Percentiles rank a stretch among this genome's conserved stretches.
These are phyloP conservation scores for Mycena crocata DNA, from an alignment of 768 basidiomycete genomes.

Conservation along the genomic window DNA sequence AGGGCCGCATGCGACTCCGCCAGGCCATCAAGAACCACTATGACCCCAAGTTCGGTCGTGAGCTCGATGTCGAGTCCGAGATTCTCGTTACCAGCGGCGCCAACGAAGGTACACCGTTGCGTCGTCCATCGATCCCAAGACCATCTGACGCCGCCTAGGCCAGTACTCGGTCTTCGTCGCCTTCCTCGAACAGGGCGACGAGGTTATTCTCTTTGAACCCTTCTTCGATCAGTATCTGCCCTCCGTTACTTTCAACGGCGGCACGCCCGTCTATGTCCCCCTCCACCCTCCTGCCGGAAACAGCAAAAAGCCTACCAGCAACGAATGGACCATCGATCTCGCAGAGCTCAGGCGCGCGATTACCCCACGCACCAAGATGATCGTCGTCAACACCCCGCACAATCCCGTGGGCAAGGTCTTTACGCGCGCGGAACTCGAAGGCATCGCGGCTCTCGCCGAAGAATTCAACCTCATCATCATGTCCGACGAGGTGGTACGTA, in stretches of 20 bases:
- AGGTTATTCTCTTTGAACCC: constrained; percentile 99
- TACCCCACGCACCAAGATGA: constrained; percentile 92
- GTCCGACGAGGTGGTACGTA: constrained; percentile 94
- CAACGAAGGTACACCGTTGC: constrained; percentile 82
- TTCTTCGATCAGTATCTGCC: constrained; percentile 98
- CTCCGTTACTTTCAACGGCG: constrained; percentile 93
- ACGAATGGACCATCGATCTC: constrained; percentile 92
- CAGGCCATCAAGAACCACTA: constrained; percentile 89
- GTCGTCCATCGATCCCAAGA: no score
- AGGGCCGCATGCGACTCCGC: constrained; percentile 87
- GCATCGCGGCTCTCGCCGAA: constrained; percentile 88
- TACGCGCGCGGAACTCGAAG: constrained; percentile 81
- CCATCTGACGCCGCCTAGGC: constrained; percentile 59
- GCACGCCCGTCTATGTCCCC: constrained; percentile 93
- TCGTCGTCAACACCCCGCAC: constrained; percentile 96
- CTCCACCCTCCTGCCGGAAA: constrained; percentile 82
- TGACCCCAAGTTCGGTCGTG: constrained; percentile 71
- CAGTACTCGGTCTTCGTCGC: constrained; percentile 95
- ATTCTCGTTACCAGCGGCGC: constrained; percentile 97
- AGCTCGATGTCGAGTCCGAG: constrained; percentile 86
- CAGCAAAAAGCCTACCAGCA: constrained; percentile 61
- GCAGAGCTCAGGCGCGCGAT: constrained; percentile 90
- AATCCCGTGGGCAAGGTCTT: constrained; percentile 99
- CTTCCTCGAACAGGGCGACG: constrained; percentile 91
- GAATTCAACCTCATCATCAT: constrained; percentile 94